Evolutionary conservation across 163 green algal genomes (phyloP).

Genomic region (Chlorella variabilis): DNA sequence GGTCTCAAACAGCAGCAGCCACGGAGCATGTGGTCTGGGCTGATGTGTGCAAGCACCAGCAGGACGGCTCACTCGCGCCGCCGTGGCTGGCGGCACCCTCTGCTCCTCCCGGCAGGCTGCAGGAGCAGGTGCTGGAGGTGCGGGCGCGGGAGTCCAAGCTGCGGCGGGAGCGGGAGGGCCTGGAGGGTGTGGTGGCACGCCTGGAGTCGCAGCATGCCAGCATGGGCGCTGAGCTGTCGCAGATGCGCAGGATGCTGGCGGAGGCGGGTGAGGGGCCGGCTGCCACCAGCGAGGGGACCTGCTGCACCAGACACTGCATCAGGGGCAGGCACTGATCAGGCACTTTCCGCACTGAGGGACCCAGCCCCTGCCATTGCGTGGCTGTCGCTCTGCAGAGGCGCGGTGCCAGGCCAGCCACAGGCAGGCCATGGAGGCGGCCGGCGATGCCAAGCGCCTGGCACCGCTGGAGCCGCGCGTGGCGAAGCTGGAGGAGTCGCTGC

Average conservation of each 20-base stretch:
- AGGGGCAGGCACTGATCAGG: too few species aligned
- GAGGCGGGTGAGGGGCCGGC: not conserved
- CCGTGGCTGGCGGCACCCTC: too few species aligned
- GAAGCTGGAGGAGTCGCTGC: not conserved
- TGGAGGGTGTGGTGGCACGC: not conserved
- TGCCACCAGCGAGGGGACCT: not conserved
- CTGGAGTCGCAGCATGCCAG: slow-evolving; percentile 3
- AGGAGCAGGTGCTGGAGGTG: slow-evolving; percentile 39
- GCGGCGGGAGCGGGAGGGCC: slow-evolving; percentile 14
- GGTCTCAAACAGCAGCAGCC: not conserved
- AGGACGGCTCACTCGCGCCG: too few species aligned
- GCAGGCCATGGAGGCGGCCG: slow-evolving; percentile 20
- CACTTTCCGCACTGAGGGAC: too few species aligned
- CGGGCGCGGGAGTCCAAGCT: slow-evolving; percentile 19
- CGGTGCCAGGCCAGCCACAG: slow-evolving; percentile 21
- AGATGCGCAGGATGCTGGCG: slow-evolving; percentile 28
- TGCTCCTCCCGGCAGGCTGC: slow-evolving; percentile 1
- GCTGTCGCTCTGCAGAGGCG: slow-evolving; percentile 11
- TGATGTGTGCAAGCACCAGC: too few species aligned
- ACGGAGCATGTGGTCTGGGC: not conserved
- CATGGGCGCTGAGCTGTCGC: slow-evolving; percentile 4
- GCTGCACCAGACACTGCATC: too few species aligned
- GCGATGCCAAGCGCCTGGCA: slow-evolving; percentile 31
- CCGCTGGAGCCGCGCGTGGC: slow-evolving; percentile 8
- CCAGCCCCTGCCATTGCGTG: too few species aligned